A percentile compares a stretch with the other conserved stretches of the same genome.
Evolutionary conservation across 768 basidiomycete species (phyloP).

Genomic region (Podaxis pistillaris): DNA sequence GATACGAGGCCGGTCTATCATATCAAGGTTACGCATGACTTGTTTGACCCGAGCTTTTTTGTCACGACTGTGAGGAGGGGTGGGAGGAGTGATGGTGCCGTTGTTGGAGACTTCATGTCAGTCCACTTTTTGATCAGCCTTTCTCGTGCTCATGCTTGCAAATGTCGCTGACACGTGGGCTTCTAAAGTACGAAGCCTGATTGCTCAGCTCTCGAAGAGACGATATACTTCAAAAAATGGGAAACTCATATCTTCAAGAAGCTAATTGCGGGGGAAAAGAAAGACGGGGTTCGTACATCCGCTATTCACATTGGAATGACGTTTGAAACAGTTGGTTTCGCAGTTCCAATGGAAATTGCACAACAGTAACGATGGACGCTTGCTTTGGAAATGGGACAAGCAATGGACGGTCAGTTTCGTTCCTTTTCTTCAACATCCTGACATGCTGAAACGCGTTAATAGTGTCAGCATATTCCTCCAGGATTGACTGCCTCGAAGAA

Average conservation of each 20-base stretch:
- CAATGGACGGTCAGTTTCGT: conserved; percentile 2
- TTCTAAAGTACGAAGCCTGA: conserved; percentile 6
- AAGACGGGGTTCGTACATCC: conserved; percentile 4
- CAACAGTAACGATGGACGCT: neutral
- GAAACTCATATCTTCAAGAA: conserved; percentile 10
- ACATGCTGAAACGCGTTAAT: neutral
- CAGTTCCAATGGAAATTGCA: conserved; percentile 12
- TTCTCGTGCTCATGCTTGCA: neutral
- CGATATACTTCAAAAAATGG: conserved; percentile 4
- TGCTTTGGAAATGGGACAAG: conserved; percentile 11
- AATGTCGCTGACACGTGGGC: neutral
- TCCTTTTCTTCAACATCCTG: neutral
- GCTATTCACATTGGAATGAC: neutral
- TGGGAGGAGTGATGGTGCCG: conserved; percentile 12
- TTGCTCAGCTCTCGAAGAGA: conserved; percentile 6
- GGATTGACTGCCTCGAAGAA: neutral
- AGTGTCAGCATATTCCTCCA: conserved; percentile 6
- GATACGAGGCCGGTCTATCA: conserved; percentile 20
- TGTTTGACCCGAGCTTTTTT: conserved; percentile 21
- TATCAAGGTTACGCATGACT: conserved; percentile 19
- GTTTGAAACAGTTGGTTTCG: neutral
- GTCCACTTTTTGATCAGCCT: neutral
- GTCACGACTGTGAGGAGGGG: conserved; percentile 21
- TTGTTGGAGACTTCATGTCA: conserved; percentile 22
- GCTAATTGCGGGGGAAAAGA: neutral